Evolutionary conservation across 2,329 filamentous ascomycete genomes (phyloP), one percentile per base, ranked within the genome.

Genomic region (Albophoma yamanashiensis): DNA sequence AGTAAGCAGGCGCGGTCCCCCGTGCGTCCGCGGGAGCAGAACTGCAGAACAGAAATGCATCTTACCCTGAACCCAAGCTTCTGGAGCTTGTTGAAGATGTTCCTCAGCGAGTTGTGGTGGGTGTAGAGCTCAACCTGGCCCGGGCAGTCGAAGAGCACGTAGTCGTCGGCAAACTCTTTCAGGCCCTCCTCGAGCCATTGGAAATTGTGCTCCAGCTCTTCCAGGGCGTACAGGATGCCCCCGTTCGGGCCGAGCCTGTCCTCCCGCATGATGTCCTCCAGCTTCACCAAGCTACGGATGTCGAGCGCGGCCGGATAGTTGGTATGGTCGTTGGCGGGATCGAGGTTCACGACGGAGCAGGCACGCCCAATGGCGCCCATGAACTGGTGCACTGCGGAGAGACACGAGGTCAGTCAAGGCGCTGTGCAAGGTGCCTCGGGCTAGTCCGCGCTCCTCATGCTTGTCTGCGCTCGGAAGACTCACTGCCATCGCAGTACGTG

Each of bases 51-150:
- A 17, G 7, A 15, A 5, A 25, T 36, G 20, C 78, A 97, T 93
- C 81, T 20, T 78, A 97, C 93, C 81, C 94, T 86, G 73, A 95
- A 97, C 62, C 90, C 92, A 67, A 93, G 74, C 78, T 96, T 97
- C 76, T 96, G 89, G 61, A 99, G 81, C 72, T 84, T 87, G 70
- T 92, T 89, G 74, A 99, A 92, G 64, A 99, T 92, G 69, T 95
- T 95, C 61, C 94, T 86, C 66, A 99, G 77, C 17, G 92, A 95
- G 60, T 87, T 87, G 76, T 99, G 94, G 71, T 97, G 94, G 55
- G 93, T 97, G 70, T 97, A 97, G 7, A 99, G 82, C 75, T 99
- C 94, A 56, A 97, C 93, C 73, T 99, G 94, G 0, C 94, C 94
- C 0, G 94, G 94, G 66, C 94, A 97, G 76, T 99, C 94, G 64